phyloP scores from a whole-genome alignment of 495 filamentous ascomycete genomes.

The Daldinia grandis region DNA sequence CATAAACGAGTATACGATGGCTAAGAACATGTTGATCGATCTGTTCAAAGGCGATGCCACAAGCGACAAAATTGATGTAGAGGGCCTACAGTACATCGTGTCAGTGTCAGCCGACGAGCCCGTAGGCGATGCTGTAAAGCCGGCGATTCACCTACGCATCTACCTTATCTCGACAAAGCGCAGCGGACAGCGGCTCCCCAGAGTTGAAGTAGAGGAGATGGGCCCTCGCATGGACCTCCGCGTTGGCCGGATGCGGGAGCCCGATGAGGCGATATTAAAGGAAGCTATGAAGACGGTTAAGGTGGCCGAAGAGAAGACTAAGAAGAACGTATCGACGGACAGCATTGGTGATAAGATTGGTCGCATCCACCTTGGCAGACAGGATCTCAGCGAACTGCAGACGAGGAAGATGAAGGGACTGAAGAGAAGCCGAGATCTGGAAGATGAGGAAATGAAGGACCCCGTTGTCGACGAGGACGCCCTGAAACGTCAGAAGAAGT shows the following conservation, averaged over 20 bases:
- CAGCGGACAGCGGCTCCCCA: constrained; percentile 83
- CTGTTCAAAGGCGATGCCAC: constrained; percentile 76
- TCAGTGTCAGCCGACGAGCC: constrained; percentile 81
- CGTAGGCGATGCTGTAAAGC: constrained; percentile 57
- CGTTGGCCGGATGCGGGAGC: constrained; percentile 79
- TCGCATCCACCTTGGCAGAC: constrained; percentile 88
- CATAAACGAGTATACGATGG: constrained; percentile 75
- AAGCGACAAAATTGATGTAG: constrained; percentile 83
- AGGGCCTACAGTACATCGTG: constrained; percentile 90
- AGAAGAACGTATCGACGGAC: constrained; percentile 96
- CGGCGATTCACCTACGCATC: constrained; percentile 80
- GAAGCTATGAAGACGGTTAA: constrained; percentile 88
- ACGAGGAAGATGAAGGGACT: constrained; percentile 99
- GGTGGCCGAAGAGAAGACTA: constrained; percentile 75
- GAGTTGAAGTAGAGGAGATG: constrained; percentile 94
- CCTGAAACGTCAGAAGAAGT: constrained; percentile 41
- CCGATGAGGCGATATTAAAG: constrained; percentile 81
- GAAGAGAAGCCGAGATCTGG: constrained; percentile 76
- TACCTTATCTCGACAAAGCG: constrained; percentile 86
- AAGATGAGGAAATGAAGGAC: constrained; percentile 47
- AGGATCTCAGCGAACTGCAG: constrained; percentile 87
- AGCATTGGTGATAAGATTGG: constrained; percentile 95
- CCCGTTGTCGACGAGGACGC: constrained; percentile 30
- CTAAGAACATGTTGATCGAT: constrained; percentile 88
- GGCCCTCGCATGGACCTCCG: constrained; percentile 95